A percentile compares a stretch with the other conserved stretches of the same genome.
Evolutionary conservation across 306 rosid genomes (phyloP).

Genomic region (Cucurbita moschata): DNA sequence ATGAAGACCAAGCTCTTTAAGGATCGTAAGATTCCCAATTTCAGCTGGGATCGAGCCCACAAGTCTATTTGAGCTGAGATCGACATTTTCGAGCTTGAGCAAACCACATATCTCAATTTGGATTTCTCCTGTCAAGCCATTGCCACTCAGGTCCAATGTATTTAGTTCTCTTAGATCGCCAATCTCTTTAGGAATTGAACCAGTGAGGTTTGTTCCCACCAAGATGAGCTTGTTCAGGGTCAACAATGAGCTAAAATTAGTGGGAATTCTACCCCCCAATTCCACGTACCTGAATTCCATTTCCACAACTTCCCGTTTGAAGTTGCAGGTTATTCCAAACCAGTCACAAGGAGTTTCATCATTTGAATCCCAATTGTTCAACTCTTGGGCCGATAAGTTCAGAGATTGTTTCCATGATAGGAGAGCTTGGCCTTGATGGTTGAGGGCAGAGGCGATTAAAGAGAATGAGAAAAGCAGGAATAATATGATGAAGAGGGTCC

Average conservation of each 20-base stretch:
- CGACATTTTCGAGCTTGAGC: slow-evolving; percentile 37
- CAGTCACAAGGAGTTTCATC: slow-evolving; percentile 63
- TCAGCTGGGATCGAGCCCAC: slow-evolving; percentile 49
- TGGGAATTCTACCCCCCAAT: slow-evolving; percentile 44
- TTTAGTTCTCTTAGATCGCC: slow-evolving; percentile 21
- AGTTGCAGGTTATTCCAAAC: slow-evolving; percentile 68
- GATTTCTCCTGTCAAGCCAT: slow-evolving; percentile 58
- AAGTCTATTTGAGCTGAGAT: slow-evolving; percentile 46
- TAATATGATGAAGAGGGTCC: slow-evolving; percentile 24
- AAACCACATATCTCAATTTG: slow-evolving; percentile 40
- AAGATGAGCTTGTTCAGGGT: slow-evolving; percentile 39
- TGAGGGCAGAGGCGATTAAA: slow-evolving; percentile 26
- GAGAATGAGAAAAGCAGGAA: slow-evolving; percentile 8
- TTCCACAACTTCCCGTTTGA: slow-evolving; percentile 27
- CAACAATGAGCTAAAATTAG: slow-evolving; percentile 40
- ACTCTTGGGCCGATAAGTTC: slow-evolving; percentile 27
- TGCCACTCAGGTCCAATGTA: slow-evolving; percentile 56
- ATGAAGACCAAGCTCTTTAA: slow-evolving; percentile 31
- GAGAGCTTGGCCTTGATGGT: slow-evolving; percentile 67
- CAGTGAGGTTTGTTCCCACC: slow-evolving; percentile 61
- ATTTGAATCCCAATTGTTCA: slow-evolving; percentile 45
- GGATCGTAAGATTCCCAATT: slow-evolving; percentile 50
- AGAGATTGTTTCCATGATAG: slow-evolving; percentile 69
- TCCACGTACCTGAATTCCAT: slow-evolving; percentile 48
- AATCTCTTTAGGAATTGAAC: slow-evolving; percentile 55